Evolutionary conservation across 1,284 basidiomycete species (phyloP).

Genomic region (Sphaerobolus stellatus): DNA sequence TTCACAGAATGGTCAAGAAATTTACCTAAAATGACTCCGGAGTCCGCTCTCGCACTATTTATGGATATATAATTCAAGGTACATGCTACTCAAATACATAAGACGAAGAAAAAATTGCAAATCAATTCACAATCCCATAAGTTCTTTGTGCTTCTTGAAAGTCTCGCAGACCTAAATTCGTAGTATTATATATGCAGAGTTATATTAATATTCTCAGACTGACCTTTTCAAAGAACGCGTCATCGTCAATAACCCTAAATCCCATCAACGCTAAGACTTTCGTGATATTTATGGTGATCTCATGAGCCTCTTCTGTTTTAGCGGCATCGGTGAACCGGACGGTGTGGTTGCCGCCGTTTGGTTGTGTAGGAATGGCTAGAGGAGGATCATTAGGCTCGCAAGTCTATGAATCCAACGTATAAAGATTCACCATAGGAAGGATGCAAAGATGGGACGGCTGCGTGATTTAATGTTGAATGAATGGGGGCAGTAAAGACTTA

Average conservation of each 20-base stretch:
- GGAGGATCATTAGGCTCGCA: slow-evolving; percentile 8
- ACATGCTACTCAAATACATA: too few species aligned
- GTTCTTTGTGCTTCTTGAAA: too few species aligned
- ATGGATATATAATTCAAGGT: too few species aligned
- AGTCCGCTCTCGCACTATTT: too few species aligned
- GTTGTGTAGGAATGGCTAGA: slow-evolving; percentile 63
- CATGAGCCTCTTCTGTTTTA: slow-evolving; percentile 59
- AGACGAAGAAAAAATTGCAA: too few species aligned
- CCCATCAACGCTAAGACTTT: slow-evolving; percentile 63
- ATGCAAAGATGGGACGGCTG: slow-evolving; percentile 65
- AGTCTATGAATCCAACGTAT: slow-evolving; percentile 8
- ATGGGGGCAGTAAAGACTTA: neutral
- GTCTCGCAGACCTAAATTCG: too few species aligned
- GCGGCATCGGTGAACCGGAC: slow-evolving; percentile 61
- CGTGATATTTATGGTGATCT: slow-evolving; percentile 52
- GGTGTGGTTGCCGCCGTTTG: slow-evolving; percentile 67
- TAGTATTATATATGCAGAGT: too few species aligned
- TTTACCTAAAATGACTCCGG: too few species aligned
- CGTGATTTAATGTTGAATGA: slow-evolving; percentile 16
- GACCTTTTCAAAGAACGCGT: slow-evolving; percentile 59
- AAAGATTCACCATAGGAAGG: slow-evolving; percentile 54
- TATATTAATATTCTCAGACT: too few species aligned
- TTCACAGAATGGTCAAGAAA: too few species aligned
- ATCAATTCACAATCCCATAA: too few species aligned
- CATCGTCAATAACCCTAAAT: slow-evolving; percentile 56